These are phyloP conservation scores for Hypoxylon sp. DNA, from an alignment of 2,329 filamentous ascomycete species.

Conservation along the genomic window DNA sequence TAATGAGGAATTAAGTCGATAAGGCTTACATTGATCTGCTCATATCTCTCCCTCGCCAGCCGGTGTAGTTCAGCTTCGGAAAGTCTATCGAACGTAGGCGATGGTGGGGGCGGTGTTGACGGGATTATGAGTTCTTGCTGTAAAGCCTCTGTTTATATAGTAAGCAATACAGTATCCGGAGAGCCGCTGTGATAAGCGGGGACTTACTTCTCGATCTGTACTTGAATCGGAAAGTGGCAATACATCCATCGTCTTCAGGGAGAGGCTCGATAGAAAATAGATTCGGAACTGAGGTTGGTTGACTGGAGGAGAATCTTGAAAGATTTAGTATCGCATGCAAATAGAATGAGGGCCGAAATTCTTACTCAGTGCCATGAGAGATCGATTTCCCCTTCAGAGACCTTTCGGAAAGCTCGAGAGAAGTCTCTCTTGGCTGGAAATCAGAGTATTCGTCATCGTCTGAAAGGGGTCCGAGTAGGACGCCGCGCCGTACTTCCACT, in stretches of 20 bases:
- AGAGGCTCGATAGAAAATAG: constrained; percentile 5
- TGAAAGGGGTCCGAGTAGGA: neutral
- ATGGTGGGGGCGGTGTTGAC: constrained; percentile 41
- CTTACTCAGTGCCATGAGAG: constrained; percentile 53
- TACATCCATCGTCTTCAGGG: constrained; percentile 41
- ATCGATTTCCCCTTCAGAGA: constrained; percentile 54
- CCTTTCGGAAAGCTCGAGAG: constrained; percentile 52
- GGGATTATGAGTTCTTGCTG: constrained; percentile 52
- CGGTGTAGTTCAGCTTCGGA: constrained; percentile 47
- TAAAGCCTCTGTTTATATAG: constrained; percentile 48
- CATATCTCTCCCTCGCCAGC: constrained; percentile 51
- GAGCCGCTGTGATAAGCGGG: neutral
- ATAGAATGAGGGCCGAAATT: neutral
- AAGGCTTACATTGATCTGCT: constrained; percentile 47
- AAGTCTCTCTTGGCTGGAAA: neutral
- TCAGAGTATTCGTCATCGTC: neutral
- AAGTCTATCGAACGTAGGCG: constrained; percentile 42
- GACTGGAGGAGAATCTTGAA: constrained; percentile 35
- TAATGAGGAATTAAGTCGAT: neutral
- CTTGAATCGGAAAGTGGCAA: constrained; percentile 51
- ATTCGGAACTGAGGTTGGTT: neutral
- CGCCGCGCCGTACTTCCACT: constrained; percentile 38
- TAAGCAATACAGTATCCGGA: neutral
- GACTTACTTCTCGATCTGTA: constrained; percentile 53
- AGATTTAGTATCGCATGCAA: neutral